Percentiles rank a stretch among this genome's conserved stretches.
Conservation (phyloP, 805 yeast genomes). For the Cyberlindnera japonica region DNA sequence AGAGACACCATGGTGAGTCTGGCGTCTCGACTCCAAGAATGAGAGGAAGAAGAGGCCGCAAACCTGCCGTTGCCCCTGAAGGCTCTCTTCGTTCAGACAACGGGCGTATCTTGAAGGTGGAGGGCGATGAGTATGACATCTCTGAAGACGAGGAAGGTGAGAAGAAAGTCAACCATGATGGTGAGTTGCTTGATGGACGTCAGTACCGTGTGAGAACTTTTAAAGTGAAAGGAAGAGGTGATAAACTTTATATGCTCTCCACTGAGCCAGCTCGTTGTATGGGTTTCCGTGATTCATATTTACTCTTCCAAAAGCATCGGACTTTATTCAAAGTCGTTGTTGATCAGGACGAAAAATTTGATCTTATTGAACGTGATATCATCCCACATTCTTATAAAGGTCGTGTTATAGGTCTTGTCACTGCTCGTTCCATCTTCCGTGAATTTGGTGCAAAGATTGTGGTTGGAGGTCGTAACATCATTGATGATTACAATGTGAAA, state of each 20-base stretch:
- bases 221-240: conserved; percentile 56
- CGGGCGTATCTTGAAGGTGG: conserved; percentile 61
- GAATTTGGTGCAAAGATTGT: conserved; percentile 90
- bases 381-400: conserved; percentile 91
- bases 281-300: conserved; percentile 89
- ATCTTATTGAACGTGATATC: conserved; percentile 72
- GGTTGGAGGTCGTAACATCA: conserved; percentile 71
- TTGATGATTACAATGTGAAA: conserved; percentile 84
- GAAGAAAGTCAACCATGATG: conserved; percentile 62
- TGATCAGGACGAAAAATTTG: conserved; percentile 74
- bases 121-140: conserved; percentile 73
- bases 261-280: conserved; percentile 96
- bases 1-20: conserved; percentile 9
- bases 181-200: conserved; percentile 68
- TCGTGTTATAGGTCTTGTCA: conserved; percentile 81
- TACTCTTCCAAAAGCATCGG: conserved; percentile 83
- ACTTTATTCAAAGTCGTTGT: conserved; percentile 70
- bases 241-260: conserved; percentile 78
- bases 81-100: conserved; percentile 52
- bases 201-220: conserved; percentile 69
- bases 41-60: conserved; percentile 40
- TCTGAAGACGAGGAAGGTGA: conserved; percentile 80
- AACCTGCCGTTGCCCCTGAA: conserved; percentile 31
- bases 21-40: conserved; percentile 10
- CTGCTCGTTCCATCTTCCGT: conserved; percentile 83